A percentile compares a stretch with the other conserved stretches of the same genome.
These are phyloP conservation scores for Pseudonectria foliicola DNA, from an alignment of 2,329 filamentous ascomycete species.

Conservation along the genomic window DNA sequence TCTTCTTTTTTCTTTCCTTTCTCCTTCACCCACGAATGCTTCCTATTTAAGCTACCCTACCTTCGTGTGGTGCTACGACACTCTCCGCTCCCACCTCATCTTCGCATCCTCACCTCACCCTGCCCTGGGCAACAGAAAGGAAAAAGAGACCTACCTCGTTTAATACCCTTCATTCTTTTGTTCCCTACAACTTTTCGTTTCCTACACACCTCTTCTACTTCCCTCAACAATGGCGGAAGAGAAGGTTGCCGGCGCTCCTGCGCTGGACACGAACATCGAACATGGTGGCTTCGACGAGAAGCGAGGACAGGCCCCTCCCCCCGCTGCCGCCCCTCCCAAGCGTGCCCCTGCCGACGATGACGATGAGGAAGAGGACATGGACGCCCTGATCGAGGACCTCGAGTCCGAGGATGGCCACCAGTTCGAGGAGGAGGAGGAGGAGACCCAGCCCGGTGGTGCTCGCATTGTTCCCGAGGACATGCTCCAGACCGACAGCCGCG, in stretches of 20 bases:
- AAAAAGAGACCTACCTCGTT: no score
- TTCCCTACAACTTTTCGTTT: constrained; percentile 7
- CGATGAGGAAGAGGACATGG: constrained; percentile 74
- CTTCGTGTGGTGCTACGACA: constrained; percentile 43
- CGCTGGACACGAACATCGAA: constrained; percentile 58
- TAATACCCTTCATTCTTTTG: constrained; percentile 6
- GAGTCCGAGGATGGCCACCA: constrained; percentile 71
- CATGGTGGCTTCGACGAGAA: constrained; percentile 61
- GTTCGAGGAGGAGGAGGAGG: constrained; percentile 54
- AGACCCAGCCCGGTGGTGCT: constrained; percentile 42
- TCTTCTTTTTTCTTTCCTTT: constrained; percentile 28
- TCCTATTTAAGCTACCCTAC: constrained; percentile 36
- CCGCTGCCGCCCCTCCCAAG: constrained; percentile 27
- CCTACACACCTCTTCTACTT: constrained; percentile 9
- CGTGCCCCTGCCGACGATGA: constrained; percentile 50
- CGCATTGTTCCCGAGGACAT: constrained; percentile 65
- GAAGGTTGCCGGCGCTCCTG: constrained; percentile 44
- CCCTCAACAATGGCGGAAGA: constrained; percentile 45
- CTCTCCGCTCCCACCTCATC: constrained; percentile 22
- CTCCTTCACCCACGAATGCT: constrained; percentile 44
- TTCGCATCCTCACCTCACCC: constrained; percentile 13
- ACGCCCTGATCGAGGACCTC: constrained; percentile 79
- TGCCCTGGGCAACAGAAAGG: no score
- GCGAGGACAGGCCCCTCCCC: constrained; percentile 31
- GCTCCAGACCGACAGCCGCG: constrained; percentile 66